These are phyloP conservation scores for Helianthus tuberosus DNA, from an alignment of 129 eudicot genomes.

Conservation along the genomic window DNA sequence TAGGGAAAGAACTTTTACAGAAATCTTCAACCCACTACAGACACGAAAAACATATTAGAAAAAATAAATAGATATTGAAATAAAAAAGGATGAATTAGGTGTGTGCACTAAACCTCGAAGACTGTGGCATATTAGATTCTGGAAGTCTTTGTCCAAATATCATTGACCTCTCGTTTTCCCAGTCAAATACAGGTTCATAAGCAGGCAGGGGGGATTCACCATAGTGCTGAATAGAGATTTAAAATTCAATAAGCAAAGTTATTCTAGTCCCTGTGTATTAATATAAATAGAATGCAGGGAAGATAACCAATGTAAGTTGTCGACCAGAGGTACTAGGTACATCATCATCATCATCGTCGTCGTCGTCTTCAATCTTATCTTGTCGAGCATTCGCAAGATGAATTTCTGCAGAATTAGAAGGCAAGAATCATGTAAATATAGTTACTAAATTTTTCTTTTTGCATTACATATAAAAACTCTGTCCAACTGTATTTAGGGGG, in stretches of 20 bases:
- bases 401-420: constrained; percentile 64
- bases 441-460: neutral
- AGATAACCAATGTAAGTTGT: constrained; percentile 49
- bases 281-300: constrained; percentile 31
- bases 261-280: neutral
- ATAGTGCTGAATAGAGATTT: constrained; percentile 60
- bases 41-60: constrained; percentile 10
- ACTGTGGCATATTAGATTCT: constrained; percentile 64
- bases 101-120: constrained; percentile 58
- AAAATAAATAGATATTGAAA: constrained; percentile 1
- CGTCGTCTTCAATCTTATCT: constrained; percentile 66
- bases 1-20: constrained; percentile 93
- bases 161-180: constrained; percentile 93
- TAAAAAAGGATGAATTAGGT: constrained; percentile 2
- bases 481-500: neutral
- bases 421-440: constrained; percentile 15
- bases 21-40: constrained; percentile 86
- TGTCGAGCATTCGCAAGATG: constrained; percentile 87
- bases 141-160: constrained; percentile 96
- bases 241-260: constrained; percentile 3
- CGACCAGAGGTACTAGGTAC: constrained; percentile 93
- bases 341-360: constrained; percentile 92
- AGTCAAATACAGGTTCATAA: constrained; percentile 97
- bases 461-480: constrained; percentile 21
- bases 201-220: constrained; percentile 96